Evolutionary conservation across 2,329 filamentous ascomycete genomes (phyloP).

Genomic region (Macrophomina tecta): DNA sequence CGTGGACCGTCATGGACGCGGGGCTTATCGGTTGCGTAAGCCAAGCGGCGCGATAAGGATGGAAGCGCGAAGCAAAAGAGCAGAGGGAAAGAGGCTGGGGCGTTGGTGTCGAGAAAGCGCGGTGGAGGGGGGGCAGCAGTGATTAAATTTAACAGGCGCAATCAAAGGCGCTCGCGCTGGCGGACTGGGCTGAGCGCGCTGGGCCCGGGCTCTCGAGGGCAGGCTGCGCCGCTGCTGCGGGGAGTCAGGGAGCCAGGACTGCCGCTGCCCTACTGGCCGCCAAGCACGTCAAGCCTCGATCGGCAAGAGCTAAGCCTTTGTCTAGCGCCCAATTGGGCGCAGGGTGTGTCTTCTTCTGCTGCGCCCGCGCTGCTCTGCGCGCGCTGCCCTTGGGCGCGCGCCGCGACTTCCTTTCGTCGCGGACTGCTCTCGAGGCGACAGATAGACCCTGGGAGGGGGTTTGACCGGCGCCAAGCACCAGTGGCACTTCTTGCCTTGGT

Average conservation of each 20-base stretch:
- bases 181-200: constrained; percentile 5
- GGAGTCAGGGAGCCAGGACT: background rate
- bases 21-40: constrained; percentile 2
- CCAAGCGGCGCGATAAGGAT: background rate
- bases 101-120: background rate
- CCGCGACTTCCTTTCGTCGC: no score
- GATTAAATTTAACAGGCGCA: constrained; percentile 13
- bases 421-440: background rate
- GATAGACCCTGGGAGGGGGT: background rate
- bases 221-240: constrained; percentile 23
- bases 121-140: background rate
- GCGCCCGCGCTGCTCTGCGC: background rate
- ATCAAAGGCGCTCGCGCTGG: background rate
- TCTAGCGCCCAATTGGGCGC: background rate
- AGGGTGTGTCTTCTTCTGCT: background rate
- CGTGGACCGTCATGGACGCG: constrained; percentile 3
- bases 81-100: background rate
- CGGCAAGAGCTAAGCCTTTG: constrained; percentile 16
- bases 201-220: background rate
- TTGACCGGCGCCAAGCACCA: constrained; percentile 1
- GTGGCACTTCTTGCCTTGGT: constrained; percentile 17
- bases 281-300: constrained; percentile 24
- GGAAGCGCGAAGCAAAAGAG: background rate
- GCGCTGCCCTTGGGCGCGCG: background rate
- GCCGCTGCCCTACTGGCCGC: background rate